Percentiles rank a stretch among this genome's conserved stretches.
phyloP scores from a whole-genome alignment of 2,329 filamentous ascomycete species.

The Epichloe sp. region DNA sequence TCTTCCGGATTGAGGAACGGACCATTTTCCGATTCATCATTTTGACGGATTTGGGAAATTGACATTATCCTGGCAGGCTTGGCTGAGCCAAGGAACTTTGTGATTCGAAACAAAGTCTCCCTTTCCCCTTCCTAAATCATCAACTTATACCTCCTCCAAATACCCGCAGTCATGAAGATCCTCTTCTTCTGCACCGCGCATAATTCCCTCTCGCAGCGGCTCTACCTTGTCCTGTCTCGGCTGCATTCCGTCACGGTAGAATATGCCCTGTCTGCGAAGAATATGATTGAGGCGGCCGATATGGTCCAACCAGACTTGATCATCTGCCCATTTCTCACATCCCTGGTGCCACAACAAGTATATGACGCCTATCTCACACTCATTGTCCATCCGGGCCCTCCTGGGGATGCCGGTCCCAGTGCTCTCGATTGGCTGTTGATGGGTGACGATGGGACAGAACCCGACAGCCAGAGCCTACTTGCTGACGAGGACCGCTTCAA shows the following conservation, averaged over 20 bases:
- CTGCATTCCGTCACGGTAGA: slow-evolving; percentile 26
- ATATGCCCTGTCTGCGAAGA: slow-evolving; percentile 20
- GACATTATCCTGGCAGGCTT: no score
- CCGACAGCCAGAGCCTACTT: slow-evolving; percentile 18
- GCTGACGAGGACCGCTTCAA: slow-evolving; percentile 12
- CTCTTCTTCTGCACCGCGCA: slow-evolving; percentile 32
- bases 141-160: not conserved
- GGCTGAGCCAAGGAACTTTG: no score
- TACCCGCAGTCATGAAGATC: slow-evolving; percentile 20
- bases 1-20: no score
- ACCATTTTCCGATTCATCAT: no score
- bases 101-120: no score
- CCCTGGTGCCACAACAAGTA: slow-evolving; percentile 22
- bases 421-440: slow-evolving; percentile 29
- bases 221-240: slow-evolving; percentile 22
- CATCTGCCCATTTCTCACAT: slow-evolving; percentile 29
- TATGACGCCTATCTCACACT: slow-evolving; percentile 25
- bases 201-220: slow-evolving; percentile 28
- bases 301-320: slow-evolving; percentile 25
- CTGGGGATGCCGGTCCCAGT: slow-evolving; percentile 28
- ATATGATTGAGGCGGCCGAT: slow-evolving; percentile 25
- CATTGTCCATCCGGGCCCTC: slow-evolving; percentile 28
- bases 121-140: no score
- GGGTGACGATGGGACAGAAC: slow-evolving; percentile 25
- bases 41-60: no score